Base-by-base conservation (phyloP, 306 rosid species). In the Lathyrus oleraceus region DNA sequence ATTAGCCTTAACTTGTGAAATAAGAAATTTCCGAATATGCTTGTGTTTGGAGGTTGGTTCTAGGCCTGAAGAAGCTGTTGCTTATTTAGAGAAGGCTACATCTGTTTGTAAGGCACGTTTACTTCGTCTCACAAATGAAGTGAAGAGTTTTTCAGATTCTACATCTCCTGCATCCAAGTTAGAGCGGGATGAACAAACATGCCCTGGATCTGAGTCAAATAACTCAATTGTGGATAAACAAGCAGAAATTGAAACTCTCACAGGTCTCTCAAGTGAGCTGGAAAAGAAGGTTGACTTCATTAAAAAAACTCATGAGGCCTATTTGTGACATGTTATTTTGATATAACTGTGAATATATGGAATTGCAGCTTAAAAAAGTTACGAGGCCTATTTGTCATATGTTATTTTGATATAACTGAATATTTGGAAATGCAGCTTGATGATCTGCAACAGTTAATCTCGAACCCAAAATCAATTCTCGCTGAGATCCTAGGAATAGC, bases 21-120 rank as follows among this genome's bases (percentile, higher is more conserved):
- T 59, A 76, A 94, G 99, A 83, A 85, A 94, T 67, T 94, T 94
- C 30, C 96, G 97, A 15, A 74, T 91, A 76, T 88, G 99, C 76
- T 83, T 94, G 81, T 94, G 99, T 74, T 79, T 94, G 77, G 99
- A 94, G 84, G 81, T 83, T 68, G 87, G 85, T 28, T 81, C 92
- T 36, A 83, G 75, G 81, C 92, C 99, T 67, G 63, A 90, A 51
- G 99, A 94, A 75, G 99, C 99, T 76, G 76, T 86, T 76, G 51
- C 72, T 23, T 87, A 80, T 70, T 91, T 95, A 73, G 81, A 88
- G 87, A 91, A 79, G 75, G 99, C 99, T 62, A 72, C 83, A 30
- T 84, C 91, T 67, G 87, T 86, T 78, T 94, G 97, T 85, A 91
- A 87, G 85, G 84, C 85, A 48, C 85, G 84, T 32, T 77, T 85